Percentiles rank a stretch among this genome's conserved stretches.
phyloP scores from a whole-genome alignment of 169 alveolate genomes.

The Plasmodium coatneyi region DNA sequence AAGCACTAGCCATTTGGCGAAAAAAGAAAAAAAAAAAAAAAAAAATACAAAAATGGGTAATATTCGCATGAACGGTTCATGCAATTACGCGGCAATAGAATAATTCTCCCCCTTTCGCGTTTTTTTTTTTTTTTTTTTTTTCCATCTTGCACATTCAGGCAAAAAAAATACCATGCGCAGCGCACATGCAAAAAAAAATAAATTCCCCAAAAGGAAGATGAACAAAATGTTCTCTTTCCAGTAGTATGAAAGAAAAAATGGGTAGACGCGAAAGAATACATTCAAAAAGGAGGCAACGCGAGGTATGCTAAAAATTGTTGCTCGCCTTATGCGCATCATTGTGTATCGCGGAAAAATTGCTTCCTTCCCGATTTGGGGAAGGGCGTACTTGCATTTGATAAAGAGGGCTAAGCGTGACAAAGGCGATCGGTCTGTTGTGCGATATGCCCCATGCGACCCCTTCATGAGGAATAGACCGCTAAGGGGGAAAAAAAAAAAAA shows the following conservation, averaged over 20 bases:
- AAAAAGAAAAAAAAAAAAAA: neutral
- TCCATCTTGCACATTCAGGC: neutral
- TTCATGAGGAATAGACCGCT: neutral
- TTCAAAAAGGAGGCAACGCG: neutral
- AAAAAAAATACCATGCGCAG: neutral
- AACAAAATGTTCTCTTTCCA: neutral
- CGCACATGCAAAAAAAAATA: neutral
- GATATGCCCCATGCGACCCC: neutral
- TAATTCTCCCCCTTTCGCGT: neutral
- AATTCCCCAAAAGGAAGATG: neutral
- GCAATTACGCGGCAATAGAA: neutral
- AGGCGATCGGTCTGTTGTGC: neutral
- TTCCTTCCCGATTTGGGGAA: neutral
- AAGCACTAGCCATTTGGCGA: neutral
- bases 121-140: constrained; percentile 1
- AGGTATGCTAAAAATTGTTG: neutral
- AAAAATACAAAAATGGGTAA: neutral
- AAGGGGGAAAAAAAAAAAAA: neutral
- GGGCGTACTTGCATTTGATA: neutral
- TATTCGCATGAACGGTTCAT: neutral
- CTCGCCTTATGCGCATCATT: neutral
- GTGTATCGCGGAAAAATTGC: neutral
- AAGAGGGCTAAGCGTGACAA: neutral
- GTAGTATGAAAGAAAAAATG: neutral
- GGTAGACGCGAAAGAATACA: neutral